phyloP scores from a whole-genome alignment of 805 yeast genomes.

The Brettanomyces anomalus region DNA sequence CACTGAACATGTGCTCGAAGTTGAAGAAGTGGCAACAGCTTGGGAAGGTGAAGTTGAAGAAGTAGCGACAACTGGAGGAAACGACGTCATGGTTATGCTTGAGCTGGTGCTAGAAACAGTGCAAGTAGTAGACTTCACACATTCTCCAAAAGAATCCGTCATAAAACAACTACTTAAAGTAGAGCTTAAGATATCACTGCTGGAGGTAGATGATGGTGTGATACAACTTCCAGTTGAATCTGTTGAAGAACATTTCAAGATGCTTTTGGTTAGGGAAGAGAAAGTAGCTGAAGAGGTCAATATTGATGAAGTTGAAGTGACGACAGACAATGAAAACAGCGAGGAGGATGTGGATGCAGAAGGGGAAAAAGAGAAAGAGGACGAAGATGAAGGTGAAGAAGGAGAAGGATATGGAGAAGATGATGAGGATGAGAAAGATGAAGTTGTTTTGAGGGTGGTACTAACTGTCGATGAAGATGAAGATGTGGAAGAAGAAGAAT shows the following conservation, averaged over 20 bases:
- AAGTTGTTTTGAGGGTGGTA: not conserved
- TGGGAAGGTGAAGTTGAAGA: no score
- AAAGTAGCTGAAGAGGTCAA: no score
- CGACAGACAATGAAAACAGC: not conserved
- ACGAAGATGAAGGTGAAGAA: slow-evolving; percentile 3
- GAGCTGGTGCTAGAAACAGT: no score
- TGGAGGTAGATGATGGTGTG: not conserved
- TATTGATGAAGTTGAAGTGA: no score
- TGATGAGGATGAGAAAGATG: not conserved
- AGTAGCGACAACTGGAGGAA: no score
- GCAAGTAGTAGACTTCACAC: no score
- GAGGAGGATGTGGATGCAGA: slow-evolving; percentile 2
- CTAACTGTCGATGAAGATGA: not conserved
- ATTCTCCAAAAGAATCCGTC: no score
- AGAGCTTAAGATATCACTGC: slow-evolving; percentile 1
- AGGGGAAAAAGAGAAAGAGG: slow-evolving; percentile 1
- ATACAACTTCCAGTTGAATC: not conserved
- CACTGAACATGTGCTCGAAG: no score
- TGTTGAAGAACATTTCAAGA: not conserved
- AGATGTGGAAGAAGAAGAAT: slow-evolving; percentile 2
- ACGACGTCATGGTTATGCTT: no score
- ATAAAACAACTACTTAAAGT: not conserved
- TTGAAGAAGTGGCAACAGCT: no score
- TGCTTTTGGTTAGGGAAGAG: no score
- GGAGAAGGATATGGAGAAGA: slow-evolving; percentile 3